Evolutionary conservation across 208 protist genomes (phyloP), one percentile per base, ranked within the genome.

Genomic region (Plasmodiophora brassicae): DNA sequence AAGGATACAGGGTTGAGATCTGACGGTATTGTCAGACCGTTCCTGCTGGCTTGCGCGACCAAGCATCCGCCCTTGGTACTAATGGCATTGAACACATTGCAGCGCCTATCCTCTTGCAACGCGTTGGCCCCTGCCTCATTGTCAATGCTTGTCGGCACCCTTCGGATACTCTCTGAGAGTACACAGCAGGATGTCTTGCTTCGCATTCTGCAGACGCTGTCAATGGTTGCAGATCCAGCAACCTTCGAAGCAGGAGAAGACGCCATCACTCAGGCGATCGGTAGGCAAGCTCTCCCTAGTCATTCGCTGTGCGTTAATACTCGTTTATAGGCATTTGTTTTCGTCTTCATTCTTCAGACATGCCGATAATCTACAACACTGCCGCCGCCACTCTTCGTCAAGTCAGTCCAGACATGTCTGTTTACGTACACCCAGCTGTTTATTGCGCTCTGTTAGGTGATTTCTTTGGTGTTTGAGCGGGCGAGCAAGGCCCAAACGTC

Each of bases 181-280:
- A 78, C 65, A 38, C 65, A 78, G n/a, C 41, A n/a, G 32, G 65
- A 78, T 78, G 41, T 78, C 41, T 38, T 78, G 32, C n/a, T 78
- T 14, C 5, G 65, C 32, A 78, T 78, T 38, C 65, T 78, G 65
- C 65, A 78, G n/a, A 78, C 65, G 5, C n/a, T 78, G 5, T 78
- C 65, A 38, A 5, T 78, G 5, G 10, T 78, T 5, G 65, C 65
- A 32, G 41, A 78, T 32, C 65, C 65, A 44, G 65, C 65, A n/a
- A 78, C 65, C n/a, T 78, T 78, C 41, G 65, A 78, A 78, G 65
- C 65, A 38, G 65, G 65, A 78, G 65, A 78, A 78, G 65, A 78
- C 20, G 41, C 65, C 5, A 78, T 78, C 41, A n/a, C 65, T 36
- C 65, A 78, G 41, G 65, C 65, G 41, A 14, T 78, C 14, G 65